Percentiles rank a stretch among this genome's conserved stretches.
Evolutionary conservation across 2,329 filamentous ascomycete genomes (phyloP).

Genomic region (Pseudocercospora pini-densiflorae): DNA sequence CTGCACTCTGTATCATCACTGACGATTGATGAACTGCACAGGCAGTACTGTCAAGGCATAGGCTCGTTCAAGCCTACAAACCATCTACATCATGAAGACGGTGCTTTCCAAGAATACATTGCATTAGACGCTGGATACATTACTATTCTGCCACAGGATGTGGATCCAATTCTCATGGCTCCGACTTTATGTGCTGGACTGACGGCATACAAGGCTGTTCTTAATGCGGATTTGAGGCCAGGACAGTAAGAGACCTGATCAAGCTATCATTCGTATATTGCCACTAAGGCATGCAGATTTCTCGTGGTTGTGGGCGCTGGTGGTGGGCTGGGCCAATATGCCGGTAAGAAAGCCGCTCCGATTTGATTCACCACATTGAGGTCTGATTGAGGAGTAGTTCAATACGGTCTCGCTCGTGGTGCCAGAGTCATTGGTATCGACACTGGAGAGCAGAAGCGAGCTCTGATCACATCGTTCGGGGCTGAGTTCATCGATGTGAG

Average conservation of each 20-base stretch:
- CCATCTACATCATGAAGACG: slow-evolving; percentile 53
- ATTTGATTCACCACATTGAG: no score
- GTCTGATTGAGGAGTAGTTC: slow-evolving; percentile 35
- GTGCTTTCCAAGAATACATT: slow-evolving; percentile 52
- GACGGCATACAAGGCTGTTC: slow-evolving; percentile 51
- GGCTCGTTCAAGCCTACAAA: slow-evolving; percentile 44
- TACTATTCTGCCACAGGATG: slow-evolving; percentile 49
- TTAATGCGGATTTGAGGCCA: slow-evolving; percentile 46
- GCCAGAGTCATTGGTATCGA: slow-evolving; percentile 51
- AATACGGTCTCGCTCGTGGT: slow-evolving; percentile 50
- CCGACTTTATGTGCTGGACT: slow-evolving; percentile 52
- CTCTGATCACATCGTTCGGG: slow-evolving; percentile 47
- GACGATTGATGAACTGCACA: background rate
- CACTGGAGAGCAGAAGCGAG: slow-evolving; percentile 44
- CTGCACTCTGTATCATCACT: no score
- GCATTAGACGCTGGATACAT: slow-evolving; percentile 51
- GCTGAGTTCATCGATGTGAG: slow-evolving; percentile 47
- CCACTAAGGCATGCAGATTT: background rate
- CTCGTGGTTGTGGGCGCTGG: slow-evolving; percentile 53
- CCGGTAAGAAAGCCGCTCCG: slow-evolving; percentile 20
- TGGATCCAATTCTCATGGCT: slow-evolving; percentile 47
- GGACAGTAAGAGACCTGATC: slow-evolving; percentile 40
- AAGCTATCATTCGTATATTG: background rate
- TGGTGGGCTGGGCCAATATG: slow-evolving; percentile 52
- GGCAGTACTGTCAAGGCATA: slow-evolving; percentile 43